Evolutionary conservation across 1,284 basidiomycete species (phyloP).

Genomic region (Boletus sp.): DNA sequence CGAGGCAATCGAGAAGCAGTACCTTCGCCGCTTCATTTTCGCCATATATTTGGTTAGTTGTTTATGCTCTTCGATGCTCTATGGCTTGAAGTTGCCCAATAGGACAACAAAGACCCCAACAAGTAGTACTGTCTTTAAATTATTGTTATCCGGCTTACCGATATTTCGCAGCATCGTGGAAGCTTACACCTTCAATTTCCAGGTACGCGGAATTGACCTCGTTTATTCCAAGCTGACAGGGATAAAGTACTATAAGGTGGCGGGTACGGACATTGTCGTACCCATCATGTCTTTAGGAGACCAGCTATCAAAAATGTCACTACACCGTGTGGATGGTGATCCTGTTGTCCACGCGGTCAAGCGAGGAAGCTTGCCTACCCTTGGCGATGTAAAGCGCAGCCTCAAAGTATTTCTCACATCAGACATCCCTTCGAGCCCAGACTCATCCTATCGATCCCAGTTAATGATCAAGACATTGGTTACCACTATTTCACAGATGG

Average conservation of each 20-base stretch:
- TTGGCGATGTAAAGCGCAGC: conserved; percentile 70
- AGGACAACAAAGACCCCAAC: conserved; percentile 76
- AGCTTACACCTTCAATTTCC: conserved; percentile 79
- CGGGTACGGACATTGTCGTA: conserved; percentile 50
- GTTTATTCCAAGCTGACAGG: conserved; percentile 3
- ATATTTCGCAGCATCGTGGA: conserved; percentile 63
- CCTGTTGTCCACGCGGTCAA: conserved; percentile 53
- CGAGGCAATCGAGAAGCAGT: conserved; percentile 72
- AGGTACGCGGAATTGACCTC: conserved; percentile 38
- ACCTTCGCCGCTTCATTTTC: conserved; percentile 75
- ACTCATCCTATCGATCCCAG: conserved; percentile 34
- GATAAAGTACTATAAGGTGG: conserved; percentile 56
- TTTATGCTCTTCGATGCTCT: neutral
- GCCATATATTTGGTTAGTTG: conserved; percentile 70
- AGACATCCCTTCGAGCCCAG: neutral
- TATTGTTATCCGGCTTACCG: conserved; percentile 19
- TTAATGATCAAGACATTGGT: conserved; percentile 69
- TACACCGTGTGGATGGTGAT: conserved; percentile 40
- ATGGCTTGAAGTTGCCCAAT: conserved; percentile 7
- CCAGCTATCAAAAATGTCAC: conserved; percentile 47
- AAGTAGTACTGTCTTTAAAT: conserved; percentile 46
- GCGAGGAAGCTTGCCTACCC: conserved; percentile 56
- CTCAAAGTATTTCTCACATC: conserved; percentile 48
- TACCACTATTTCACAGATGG: conserved; percentile 71
- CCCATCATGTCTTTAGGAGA: conserved; percentile 69